These are phyloP conservation scores for Colletotrichum scovillei DNA, from an alignment of 2,329 filamentous ascomycete genomes.

Conservation along the genomic window DNA sequence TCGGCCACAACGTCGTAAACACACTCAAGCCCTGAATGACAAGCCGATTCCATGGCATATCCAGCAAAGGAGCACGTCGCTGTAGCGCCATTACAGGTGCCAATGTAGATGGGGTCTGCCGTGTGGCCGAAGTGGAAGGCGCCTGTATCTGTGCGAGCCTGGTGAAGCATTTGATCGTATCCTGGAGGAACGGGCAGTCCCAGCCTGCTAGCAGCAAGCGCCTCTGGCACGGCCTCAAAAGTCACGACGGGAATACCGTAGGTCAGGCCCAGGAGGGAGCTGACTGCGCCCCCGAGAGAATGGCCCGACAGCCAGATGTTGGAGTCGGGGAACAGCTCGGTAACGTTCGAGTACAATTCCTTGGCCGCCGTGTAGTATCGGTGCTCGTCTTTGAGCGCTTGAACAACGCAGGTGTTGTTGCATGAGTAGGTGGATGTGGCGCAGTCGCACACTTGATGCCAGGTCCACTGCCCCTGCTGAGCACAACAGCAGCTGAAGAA, in stretches of 20 bases:
- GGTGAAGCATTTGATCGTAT: constrained; percentile 75
- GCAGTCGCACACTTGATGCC: constrained; percentile 94
- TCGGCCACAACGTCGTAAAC: constrained; percentile 93
- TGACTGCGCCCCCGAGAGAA: constrained; percentile 90
- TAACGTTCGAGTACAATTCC: constrained; percentile 93
- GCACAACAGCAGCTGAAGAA: constrained; percentile 99
- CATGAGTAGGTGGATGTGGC: constrained; percentile 88
- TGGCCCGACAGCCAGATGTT: constrained; percentile 93
- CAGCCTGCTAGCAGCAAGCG: constrained; percentile 84
- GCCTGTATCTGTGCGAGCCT: constrained; percentile 78
- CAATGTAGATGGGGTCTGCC: constrained; percentile 94
- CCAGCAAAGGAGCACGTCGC: constrained; percentile 91
- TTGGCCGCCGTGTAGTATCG: constrained; percentile 91
- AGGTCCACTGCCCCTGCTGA: constrained; percentile 89
- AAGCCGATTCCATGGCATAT: constrained; percentile 93
- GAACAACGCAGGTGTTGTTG: constrained; percentile 88
- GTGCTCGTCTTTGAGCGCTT: constrained; percentile 82
- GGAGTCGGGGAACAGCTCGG: constrained; percentile 84
- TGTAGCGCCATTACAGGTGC: constrained; percentile 89
- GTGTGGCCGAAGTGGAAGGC: constrained; percentile 94
- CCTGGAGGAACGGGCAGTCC: constrained; percentile 89
- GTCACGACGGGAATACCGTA: constrained; percentile 93
- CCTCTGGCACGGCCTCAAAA: constrained; percentile 93
- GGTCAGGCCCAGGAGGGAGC: constrained; percentile 88
- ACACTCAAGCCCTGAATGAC: constrained; percentile 89